Evolutionary conservation across 2,329 filamentous ascomycete genomes (phyloP).

Genomic region (Aspergillus unguis): DNA sequence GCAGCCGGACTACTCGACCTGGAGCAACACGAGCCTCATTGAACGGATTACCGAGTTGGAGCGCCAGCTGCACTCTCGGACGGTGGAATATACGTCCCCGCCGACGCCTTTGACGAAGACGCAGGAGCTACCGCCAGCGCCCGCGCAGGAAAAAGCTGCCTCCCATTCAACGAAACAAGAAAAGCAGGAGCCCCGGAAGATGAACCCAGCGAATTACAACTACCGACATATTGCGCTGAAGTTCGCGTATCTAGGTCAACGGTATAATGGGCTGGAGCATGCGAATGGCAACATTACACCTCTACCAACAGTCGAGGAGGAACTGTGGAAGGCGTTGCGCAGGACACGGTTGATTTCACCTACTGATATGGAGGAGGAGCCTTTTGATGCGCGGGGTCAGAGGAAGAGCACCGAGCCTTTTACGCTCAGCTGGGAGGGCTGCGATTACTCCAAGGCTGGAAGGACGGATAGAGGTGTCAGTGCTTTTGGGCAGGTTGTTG

Average conservation of each 20-base stretch:
- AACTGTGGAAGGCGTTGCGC: constrained; percentile 84
- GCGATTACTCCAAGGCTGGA: constrained; percentile 92
- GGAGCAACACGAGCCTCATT: constrained; percentile 67
- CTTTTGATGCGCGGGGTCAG: constrained; percentile 38
- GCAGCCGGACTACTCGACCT: constrained; percentile 57
- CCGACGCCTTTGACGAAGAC: constrained; percentile 10
- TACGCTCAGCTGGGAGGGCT: constrained; percentile 72
- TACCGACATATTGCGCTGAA: constrained; percentile 87
- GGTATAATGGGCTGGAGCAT: constrained; percentile 92
- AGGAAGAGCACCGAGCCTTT: constrained; percentile 37
- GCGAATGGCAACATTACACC: constrained; percentile 66
- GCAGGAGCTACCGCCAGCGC: neutral
- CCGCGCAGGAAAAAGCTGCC: constrained; percentile 21
- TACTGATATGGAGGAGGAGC: constrained; percentile 44
- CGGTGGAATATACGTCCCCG: constrained; percentile 30
- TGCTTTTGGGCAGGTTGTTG: constrained; percentile 94
- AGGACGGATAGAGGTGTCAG: constrained; percentile 91
- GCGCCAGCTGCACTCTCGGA: constrained; percentile 56
- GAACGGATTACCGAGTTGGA: constrained; percentile 67
- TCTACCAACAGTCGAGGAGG: constrained; percentile 83
- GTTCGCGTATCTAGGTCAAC: constrained; percentile 85
- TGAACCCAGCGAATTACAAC: constrained; percentile 77
- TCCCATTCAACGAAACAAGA: constrained; percentile 41
- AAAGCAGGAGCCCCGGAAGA: constrained; percentile 33
- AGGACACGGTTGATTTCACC: constrained; percentile 80